Percentiles rank a stretch among this genome's conserved stretches.
Evolutionary conservation across 2,329 filamentous ascomycete species (phyloP).

Genomic region (Mycosphaerella sp.): DNA sequence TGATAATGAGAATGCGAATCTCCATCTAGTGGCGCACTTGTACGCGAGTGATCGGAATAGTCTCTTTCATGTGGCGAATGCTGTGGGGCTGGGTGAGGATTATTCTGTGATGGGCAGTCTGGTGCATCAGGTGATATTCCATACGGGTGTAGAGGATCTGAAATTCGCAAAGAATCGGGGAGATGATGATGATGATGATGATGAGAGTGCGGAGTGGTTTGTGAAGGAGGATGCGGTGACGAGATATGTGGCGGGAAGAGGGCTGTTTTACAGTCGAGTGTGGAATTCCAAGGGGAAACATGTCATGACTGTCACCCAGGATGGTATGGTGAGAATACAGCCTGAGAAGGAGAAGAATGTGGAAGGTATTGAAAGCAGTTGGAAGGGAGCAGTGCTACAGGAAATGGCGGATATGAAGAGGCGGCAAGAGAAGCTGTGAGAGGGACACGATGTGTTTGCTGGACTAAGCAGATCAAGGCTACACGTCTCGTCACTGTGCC

Average conservation of each 20-base stretch:
- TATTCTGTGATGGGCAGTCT: background rate
- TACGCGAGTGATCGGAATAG: background rate
- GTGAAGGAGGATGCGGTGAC: background rate
- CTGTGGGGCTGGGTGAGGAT: background rate
- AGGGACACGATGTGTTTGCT: background rate
- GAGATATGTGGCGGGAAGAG: background rate
- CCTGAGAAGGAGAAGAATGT: background rate
- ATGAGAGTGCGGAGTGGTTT: background rate
- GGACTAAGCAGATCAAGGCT: too few relatives aligned
- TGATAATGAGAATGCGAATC: background rate
- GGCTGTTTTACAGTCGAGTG: background rate
- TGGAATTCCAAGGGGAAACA: background rate
- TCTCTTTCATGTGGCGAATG: background rate
- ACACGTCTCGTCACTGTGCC: too few relatives aligned
- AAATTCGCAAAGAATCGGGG: background rate
- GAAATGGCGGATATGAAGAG: background rate
- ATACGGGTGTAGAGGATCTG: background rate
- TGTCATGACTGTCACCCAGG: background rate
- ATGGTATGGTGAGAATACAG: background rate
- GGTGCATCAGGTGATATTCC: background rate
- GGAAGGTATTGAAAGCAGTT: background rate
- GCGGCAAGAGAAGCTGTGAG: background rate
- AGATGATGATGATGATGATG: background rate
- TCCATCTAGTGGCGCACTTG: background rate
- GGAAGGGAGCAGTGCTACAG: background rate